These are phyloP conservation scores for Vairimorpha apis DNA, from an alignment of 371 early-diverging fungal species.

Conservation along the genomic window DNA sequence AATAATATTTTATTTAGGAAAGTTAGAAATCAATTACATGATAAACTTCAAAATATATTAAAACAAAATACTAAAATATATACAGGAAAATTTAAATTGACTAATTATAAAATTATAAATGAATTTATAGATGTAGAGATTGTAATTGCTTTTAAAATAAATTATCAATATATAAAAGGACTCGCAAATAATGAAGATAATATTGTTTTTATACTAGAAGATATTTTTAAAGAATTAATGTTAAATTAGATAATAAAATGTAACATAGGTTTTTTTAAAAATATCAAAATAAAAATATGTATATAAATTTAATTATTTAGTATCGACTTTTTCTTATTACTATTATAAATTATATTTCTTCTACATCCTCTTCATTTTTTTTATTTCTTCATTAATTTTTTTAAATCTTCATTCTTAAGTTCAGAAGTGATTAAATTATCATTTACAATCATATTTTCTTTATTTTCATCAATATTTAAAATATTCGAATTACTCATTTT, in stretches of 20 bases:
- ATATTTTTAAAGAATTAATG: constrained; percentile 8
- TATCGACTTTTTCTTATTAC: no score
- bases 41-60: neutral
- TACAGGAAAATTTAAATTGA: neutral
- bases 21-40: neutral
- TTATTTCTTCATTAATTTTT: neutral
- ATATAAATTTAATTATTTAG: no score
- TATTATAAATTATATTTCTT: neutral
- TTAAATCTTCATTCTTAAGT: no score
- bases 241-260: neutral
- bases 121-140: neutral
- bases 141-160: constrained; percentile 8
- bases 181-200: constrained; percentile 6
- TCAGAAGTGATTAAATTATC: no score
- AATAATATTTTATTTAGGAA: neutral
- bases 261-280: no score
- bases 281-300: no score
- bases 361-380: neutral
- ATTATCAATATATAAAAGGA: constrained; percentile 11
- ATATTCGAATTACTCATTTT: no score
- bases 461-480: no score
- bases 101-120: neutral
- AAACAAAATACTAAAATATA: neutral
- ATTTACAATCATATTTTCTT: no score
- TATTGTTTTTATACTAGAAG: neutral